Evolutionary conservation across 2,329 filamentous ascomycete genomes (phyloP).

Genomic region (Cladorrhinum sp.): DNA sequence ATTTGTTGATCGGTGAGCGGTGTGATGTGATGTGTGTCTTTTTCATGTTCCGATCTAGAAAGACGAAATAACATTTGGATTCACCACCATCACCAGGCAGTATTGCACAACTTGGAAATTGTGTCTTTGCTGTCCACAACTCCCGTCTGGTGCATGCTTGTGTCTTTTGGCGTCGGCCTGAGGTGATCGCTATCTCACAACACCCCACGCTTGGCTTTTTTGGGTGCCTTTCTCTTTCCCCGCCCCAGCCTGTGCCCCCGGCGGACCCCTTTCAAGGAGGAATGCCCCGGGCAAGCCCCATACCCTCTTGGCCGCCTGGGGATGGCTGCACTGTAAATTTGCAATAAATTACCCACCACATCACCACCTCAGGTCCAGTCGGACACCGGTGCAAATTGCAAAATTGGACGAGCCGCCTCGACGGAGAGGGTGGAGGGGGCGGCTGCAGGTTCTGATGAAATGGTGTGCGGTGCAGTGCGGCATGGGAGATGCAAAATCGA

Average conservation of each 20-base stretch:
- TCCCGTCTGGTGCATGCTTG: neutral
- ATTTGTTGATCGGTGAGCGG: neutral
- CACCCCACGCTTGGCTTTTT: conserved; percentile 17
- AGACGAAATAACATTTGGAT: no score
- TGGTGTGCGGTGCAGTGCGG: neutral
- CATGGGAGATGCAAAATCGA: neutral
- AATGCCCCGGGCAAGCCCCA: conserved; percentile 7
- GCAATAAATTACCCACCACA: conserved; percentile 15
- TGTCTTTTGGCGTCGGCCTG: conserved; percentile 11
- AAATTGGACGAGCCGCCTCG: conserved; percentile 1
- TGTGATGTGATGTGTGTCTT: neutral
- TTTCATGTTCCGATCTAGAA: neutral
- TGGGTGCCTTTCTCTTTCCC: conserved; percentile 16
- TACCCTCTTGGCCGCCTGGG: conserved; percentile 11
- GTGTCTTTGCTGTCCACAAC: neutral
- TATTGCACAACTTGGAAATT: neutral
- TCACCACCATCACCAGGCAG: neutral
- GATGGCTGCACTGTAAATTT: conserved; percentile 15
- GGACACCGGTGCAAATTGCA: conserved; percentile 23
- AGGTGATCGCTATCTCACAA: conserved; percentile 11
- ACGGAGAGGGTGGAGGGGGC: conserved; percentile 14
- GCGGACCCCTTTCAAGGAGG: conserved; percentile 12
- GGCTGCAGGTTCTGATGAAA: conserved; percentile 19
- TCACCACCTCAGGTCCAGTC: conserved; percentile 8
- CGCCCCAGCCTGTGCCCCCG: conserved; percentile 2